phyloP scores from a whole-genome alignment of 768 basidiomycete genomes.

The Leucocoprinus birnbaumii region DNA sequence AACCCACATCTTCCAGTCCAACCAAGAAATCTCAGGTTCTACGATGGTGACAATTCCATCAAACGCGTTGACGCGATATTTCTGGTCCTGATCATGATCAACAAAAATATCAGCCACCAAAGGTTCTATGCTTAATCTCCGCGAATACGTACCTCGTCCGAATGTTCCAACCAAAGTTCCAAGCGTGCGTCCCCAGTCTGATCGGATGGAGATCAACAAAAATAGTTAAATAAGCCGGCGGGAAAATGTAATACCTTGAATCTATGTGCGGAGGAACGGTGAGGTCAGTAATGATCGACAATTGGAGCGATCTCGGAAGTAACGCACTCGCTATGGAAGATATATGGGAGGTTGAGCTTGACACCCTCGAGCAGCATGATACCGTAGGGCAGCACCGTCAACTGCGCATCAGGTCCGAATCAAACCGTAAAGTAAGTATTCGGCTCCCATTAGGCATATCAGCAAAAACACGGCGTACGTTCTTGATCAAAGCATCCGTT shows the following conservation, averaged over 20 bases:
- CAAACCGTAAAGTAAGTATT: background rate
- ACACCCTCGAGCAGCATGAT: slow-evolving; percentile 50
- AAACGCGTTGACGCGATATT: slow-evolving; percentile 63
- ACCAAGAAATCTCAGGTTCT: slow-evolving; percentile 73
- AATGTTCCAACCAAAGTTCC: slow-evolving; percentile 74
- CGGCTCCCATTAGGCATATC: background rate
- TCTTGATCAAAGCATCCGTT: slow-evolving; percentile 63
- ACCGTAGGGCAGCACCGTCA: slow-evolving; percentile 52
- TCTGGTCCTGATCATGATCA: slow-evolving; percentile 40
- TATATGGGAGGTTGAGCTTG: slow-evolving; percentile 65
- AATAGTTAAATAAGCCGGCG: background rate
- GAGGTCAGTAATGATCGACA: slow-evolving; percentile 8
- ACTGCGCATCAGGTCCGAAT: slow-evolving; percentile 35
- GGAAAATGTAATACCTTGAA: slow-evolving; percentile 48
- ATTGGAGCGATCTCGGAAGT: background rate
- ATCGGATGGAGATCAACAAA: slow-evolving; percentile 10
- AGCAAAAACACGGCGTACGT: slow-evolving; percentile 37
- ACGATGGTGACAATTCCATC: slow-evolving; percentile 78
- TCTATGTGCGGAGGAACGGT: slow-evolving; percentile 31
- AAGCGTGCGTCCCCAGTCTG: slow-evolving; percentile 77
- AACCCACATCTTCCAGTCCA: slow-evolving; percentile 78
- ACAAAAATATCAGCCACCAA: background rate
- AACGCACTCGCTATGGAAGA: slow-evolving; percentile 81
- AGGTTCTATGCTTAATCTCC: slow-evolving; percentile 16
- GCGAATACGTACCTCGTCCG: slow-evolving; percentile 48